A percentile compares a stretch with the other conserved stretches of the same genome.
Conservation (phyloP, 805 yeast species). For the Zygosaccharomyces bisporus region DNA sequence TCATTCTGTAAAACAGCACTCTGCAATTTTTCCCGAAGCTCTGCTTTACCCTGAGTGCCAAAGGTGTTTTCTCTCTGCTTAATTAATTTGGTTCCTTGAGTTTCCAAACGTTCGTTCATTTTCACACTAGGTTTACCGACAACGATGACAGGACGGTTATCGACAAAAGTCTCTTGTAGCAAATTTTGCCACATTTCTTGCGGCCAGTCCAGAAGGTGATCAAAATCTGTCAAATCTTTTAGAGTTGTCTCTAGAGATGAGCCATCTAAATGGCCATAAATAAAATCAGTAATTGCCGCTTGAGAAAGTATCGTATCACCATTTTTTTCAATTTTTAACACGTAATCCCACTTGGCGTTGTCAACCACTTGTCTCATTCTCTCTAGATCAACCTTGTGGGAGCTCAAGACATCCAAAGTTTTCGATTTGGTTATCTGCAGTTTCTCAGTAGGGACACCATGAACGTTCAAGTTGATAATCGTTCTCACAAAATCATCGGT, state of each 20-base stretch:
- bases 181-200: conserved; percentile 62
- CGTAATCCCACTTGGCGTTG: conserved; percentile 57
- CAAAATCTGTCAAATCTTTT: conserved; percentile 54
- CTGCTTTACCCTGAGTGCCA: conserved; percentile 58
- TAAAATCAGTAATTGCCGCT: conserved; percentile 70
- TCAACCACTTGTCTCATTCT: conserved; percentile 67
- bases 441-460: conserved; percentile 72
- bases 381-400: conserved; percentile 60
- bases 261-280: conserved; percentile 69
- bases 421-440: conserved; percentile 51
- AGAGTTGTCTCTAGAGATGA: conserved; percentile 53
- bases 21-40: conserved; percentile 49
- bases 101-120: conserved; percentile 51
- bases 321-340: conserved; percentile 59
- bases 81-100: conserved; percentile 46
- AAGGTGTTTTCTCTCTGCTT: conserved; percentile 48
- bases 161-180: conserved; percentile 50
- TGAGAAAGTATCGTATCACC: conserved; percentile 55
- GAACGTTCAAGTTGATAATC: conserved; percentile 51
- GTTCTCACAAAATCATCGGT: conserved; percentile 71
- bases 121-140: conserved; percentile 62
- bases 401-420: conserved; percentile 48
- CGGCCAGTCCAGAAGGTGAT: conserved; percentile 53
- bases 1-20: conserved; percentile 67
- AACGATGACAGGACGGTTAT: conserved; percentile 61